Evolutionary conservation across 106 monocot species (phyloP), one percentile per base, ranked within the genome.

Genomic region (Dioscorea alata): DNA sequence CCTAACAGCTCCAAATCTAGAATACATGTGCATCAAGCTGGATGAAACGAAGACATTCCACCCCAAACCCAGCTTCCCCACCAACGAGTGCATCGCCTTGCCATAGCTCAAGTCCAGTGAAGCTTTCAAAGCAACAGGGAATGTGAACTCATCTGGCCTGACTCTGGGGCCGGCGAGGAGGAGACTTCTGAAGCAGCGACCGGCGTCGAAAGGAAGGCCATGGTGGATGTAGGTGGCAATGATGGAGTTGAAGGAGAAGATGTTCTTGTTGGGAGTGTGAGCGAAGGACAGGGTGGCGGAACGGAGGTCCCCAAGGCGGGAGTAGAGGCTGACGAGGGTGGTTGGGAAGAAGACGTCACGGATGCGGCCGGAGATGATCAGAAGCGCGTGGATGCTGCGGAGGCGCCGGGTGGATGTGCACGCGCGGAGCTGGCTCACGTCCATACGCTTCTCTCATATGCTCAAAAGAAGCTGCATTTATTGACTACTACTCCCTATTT

Each of bases 291-390:
- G 80, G 31, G 54, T n/a, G 12, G 85, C 66, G 16, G 82, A 72
- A 34, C 60, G 54, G 74, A 66, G 66, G 68, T 84, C 78, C 76
- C 73, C 70, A 65, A 78, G 71, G 61, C 72, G 84, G 71, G 89
- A 89, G 82, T 89, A 89, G 65, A 82, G 71, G 53, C 63, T 76
- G 65, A 88, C 13, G 71, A 88, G 82, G 31, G 74, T 79, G 50
- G 84, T 79, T 53, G 76, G 49, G 68, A 82, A 69, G 73, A 84
- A 50, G 59, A 65, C 20, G 72, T 74, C 74, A 25, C 8, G 12
- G 56, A 35, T 65, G 33, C 56, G 78, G 63, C 85, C 77, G 61
- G 83, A 74, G 73, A 81, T 49, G 32, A 90, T 22, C 67, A 90
- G 67, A 70, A 83, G 75, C 34, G 81, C 69, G 73, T 90, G 86